phyloP scores from a whole-genome alignment of 2,329 filamentous ascomycete genomes.

The Capronia epimyces region DNA sequence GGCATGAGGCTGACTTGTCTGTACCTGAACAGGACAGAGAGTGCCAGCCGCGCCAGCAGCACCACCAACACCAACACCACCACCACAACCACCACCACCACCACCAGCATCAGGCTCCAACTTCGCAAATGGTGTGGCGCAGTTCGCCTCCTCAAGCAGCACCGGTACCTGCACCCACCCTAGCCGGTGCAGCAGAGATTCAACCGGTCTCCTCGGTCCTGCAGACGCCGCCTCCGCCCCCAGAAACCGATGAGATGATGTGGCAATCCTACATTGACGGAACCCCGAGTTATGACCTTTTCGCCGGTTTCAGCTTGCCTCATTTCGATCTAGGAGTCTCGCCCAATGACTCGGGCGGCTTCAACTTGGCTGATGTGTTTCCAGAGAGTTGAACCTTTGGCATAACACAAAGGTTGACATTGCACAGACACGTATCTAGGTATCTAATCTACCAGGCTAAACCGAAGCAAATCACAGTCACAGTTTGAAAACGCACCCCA shows the following conservation, averaged over 20 bases:
- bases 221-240: not conserved
- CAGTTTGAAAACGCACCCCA: constrained; percentile 6
- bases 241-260: constrained; percentile 2
- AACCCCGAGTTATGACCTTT: constrained; percentile 2
- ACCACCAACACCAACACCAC: no score
- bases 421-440: no score
- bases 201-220: not conserved
- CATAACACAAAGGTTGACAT: no score
- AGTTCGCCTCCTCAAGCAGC: not conserved
- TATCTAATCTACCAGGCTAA: no score
- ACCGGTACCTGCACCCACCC: not conserved
- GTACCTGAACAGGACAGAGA: not conserved
- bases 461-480: not conserved
- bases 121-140: not conserved
- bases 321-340: constrained; percentile 1
- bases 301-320: not conserved
- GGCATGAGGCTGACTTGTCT: not conserved
- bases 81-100: no score
- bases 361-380: not conserved
- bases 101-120: no score
- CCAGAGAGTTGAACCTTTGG: not conserved
- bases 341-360: constrained; percentile 2
- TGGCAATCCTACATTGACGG: constrained; percentile 4
- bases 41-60: not conserved
- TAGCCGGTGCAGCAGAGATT: not conserved